Percentiles rank a stretch among this genome's conserved stretches.
phyloP scores from a whole-genome alignment of 352 stramenopile species.

The Pythium phragmiticola region DNA sequence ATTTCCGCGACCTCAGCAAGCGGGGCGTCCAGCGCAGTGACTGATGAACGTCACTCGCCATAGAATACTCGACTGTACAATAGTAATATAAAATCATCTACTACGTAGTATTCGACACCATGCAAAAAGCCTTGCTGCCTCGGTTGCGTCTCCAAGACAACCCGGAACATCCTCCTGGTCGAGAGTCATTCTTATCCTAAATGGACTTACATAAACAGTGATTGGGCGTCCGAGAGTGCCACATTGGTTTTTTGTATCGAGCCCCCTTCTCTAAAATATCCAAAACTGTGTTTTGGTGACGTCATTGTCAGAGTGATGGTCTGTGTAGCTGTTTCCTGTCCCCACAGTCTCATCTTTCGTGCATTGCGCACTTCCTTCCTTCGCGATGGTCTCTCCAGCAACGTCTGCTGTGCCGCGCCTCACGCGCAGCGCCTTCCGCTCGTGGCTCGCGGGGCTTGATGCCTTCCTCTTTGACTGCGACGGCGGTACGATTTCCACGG shows the following conservation, averaged over 20 bases:
- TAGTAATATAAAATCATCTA: background rate
- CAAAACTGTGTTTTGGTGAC: background rate
- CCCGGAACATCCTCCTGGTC: too few species aligned
- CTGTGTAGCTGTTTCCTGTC: background rate
- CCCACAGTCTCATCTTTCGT: background rate
- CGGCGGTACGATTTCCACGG: conserved; percentile 39
- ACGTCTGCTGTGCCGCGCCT: conserved; percentile 5
- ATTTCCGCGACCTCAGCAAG: background rate
- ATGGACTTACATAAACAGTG: too few species aligned
- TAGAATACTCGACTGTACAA: background rate
- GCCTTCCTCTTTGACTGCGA: conserved; percentile 85
- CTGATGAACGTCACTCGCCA: background rate
- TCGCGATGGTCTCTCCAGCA: background rate
- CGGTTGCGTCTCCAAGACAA: background rate
- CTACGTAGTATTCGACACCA: background rate
- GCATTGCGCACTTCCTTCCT: background rate
- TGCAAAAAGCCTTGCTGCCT: background rate
- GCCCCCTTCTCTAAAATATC: background rate
- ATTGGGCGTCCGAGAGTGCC: too few species aligned
- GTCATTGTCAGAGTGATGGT: conserved; percentile 8
- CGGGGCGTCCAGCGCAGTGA: background rate
- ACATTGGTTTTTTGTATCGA: background rate
- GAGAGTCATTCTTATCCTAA: too few species aligned
- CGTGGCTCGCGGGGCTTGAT: conserved; percentile 63
- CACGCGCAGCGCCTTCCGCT: conserved; percentile 11